phyloP scores from a whole-genome alignment of 1,284 basidiomycete genomes.

The Trametes pubescens region DNA sequence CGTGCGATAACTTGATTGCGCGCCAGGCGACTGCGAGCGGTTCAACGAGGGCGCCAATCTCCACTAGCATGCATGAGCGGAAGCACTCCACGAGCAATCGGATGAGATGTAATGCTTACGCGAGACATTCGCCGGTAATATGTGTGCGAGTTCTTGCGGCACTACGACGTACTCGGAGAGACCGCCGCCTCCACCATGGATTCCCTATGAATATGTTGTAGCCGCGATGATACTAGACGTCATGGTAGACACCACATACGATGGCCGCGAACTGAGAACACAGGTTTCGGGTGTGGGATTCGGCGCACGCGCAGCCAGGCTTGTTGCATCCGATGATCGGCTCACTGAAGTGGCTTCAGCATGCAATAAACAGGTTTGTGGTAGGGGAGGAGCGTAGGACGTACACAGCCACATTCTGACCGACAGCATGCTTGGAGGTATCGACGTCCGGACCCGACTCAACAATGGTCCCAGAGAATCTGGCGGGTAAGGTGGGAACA shows the following conservation, averaged over 20 bases:
- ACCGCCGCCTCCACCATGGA: slow-evolving; percentile 37
- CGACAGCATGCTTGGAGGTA: slow-evolving; percentile 33
- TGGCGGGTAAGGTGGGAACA: slow-evolving; percentile 1
- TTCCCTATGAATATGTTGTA: slow-evolving; percentile 24
- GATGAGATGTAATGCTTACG: not conserved
- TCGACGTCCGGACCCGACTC: slow-evolving; percentile 41
- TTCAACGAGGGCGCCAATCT: slow-evolving; percentile 44
- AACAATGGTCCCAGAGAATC: slow-evolving; percentile 44
- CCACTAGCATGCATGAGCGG: slow-evolving; percentile 24
- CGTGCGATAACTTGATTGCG: slow-evolving; percentile 40
- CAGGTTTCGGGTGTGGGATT: slow-evolving; percentile 31
- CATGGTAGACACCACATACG: slow-evolving; percentile 24
- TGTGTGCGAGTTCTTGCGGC: slow-evolving; percentile 38
- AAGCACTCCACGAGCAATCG: not conserved
- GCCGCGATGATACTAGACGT: no score
- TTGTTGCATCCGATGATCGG: slow-evolving; percentile 40
- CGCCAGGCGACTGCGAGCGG: slow-evolving; percentile 46
- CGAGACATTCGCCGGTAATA: slow-evolving; percentile 34
- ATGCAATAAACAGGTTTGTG: no score
- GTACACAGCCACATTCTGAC: slow-evolving; percentile 44
- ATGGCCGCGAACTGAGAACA: slow-evolving; percentile 39
- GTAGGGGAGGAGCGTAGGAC: not conserved
- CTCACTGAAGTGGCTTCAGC: slow-evolving; percentile 33
- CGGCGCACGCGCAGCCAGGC: slow-evolving; percentile 27
- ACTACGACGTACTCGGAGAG: slow-evolving; percentile 42